Evolutionary conservation across 2,329 filamentous ascomycete genomes (phyloP).

Genomic region (Leptographium flavum): DNA sequence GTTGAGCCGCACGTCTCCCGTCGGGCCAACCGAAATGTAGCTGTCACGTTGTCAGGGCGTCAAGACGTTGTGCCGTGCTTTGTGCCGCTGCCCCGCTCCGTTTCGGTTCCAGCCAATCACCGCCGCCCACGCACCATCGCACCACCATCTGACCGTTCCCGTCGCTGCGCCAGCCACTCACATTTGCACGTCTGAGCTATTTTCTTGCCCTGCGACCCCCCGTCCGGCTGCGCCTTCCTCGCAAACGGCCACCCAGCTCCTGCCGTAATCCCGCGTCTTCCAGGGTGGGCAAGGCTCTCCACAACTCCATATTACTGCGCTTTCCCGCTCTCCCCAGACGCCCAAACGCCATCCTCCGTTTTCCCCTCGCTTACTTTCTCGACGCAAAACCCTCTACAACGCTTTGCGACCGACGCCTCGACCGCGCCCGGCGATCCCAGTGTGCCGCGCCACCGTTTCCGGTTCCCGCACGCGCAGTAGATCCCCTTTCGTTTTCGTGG

Average conservation of each 20-base stretch:
- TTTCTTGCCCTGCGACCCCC: background rate
- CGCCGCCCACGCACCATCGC: background rate
- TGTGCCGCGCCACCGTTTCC: background rate
- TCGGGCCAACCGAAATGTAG: no score
- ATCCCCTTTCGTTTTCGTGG: no score
- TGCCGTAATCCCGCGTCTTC: no score
- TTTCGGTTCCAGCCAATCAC: background rate
- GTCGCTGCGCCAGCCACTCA: conserved; percentile 1
- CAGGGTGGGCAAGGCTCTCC: no score
- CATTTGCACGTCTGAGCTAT: conserved; percentile 1
- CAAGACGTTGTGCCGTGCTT: no score
- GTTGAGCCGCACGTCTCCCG: no score
- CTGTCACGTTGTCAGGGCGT: no score
- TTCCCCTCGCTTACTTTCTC: no score
- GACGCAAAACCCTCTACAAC: no score
- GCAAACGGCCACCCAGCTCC: background rate
- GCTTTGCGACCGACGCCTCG: no score
- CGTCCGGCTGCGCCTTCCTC: background rate
- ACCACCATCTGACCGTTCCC: background rate
- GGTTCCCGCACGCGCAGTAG: no score
- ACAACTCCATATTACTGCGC: background rate
- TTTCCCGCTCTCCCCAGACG: background rate
- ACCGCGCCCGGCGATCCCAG: no score
- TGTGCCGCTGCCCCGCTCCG: background rate
- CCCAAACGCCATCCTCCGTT: background rate